Evolutionary conservation across 768 basidiomycete species (phyloP).

Genomic region (Amanita rimosa): DNA sequence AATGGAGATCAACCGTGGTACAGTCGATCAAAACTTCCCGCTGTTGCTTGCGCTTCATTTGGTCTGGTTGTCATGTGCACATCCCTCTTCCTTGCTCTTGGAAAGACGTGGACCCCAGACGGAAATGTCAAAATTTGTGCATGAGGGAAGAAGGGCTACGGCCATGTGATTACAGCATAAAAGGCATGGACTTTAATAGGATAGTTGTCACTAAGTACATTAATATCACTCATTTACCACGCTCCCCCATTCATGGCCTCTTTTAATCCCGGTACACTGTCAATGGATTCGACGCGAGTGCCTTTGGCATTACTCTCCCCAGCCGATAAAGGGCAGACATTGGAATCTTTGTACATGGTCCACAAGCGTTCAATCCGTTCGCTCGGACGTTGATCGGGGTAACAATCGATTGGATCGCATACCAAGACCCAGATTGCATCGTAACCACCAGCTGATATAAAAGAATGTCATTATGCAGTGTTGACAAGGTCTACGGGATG

Average conservation of each 20-base stretch:
- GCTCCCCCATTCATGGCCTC: slow-evolving; percentile 22
- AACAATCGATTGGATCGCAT: slow-evolving; percentile 41
- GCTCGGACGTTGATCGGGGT: slow-evolving; percentile 37
- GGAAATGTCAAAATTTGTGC: slow-evolving; percentile 63
- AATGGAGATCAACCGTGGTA: slow-evolving; percentile 50
- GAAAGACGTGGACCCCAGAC: slow-evolving; percentile 67
- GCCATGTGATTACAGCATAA: background rate
- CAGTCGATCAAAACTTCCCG: slow-evolving; percentile 64
- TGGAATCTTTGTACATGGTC: slow-evolving; percentile 46
- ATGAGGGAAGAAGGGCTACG: slow-evolving; percentile 11
- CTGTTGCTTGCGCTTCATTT: slow-evolving; percentile 60
- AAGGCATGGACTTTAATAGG: slow-evolving; percentile 5
- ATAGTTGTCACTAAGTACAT: slow-evolving; percentile 3
- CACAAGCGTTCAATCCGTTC: slow-evolving; percentile 59
- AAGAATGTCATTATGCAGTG: background rate
- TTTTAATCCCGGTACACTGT: slow-evolving; percentile 43
- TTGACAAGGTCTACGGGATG: background rate
- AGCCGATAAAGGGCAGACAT: slow-evolving; percentile 63
- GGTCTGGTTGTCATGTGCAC: slow-evolving; percentile 68
- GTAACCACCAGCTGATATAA: slow-evolving; percentile 77
- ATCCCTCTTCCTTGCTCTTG: slow-evolving; percentile 66
- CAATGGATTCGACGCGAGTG: slow-evolving; percentile 48
- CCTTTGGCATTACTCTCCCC: slow-evolving; percentile 62
- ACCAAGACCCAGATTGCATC: slow-evolving; percentile 95
- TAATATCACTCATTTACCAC: slow-evolving; percentile 12